Percentiles rank a stretch among this genome's conserved stretches.
Conservation (phyloP, 2,329 filamentous ascomycete genomes). For the Exophiala sp. region DNA sequence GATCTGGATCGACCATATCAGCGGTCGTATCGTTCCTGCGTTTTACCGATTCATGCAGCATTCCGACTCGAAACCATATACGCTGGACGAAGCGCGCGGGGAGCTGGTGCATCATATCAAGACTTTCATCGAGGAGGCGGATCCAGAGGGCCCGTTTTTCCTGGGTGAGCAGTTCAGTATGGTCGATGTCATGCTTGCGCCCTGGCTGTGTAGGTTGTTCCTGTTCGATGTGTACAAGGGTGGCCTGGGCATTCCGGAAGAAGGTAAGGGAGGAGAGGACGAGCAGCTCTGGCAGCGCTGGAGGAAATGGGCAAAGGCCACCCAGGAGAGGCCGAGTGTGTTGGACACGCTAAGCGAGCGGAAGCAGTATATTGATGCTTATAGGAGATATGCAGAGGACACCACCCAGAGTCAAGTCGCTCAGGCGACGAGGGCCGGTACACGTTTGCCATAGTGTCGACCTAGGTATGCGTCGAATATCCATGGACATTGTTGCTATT, state of each 20-base stretch:
- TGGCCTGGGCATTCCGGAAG: slow-evolving; percentile 46
- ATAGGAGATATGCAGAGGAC: slow-evolving; percentile 62
- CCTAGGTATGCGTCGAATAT: not conserved
- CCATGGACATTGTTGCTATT: too few relatives aligned
- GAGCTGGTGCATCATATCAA: slow-evolving; percentile 57
- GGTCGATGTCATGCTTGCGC: slow-evolving; percentile 65
- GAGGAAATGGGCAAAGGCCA: slow-evolving; percentile 57
- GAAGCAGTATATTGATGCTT: slow-evolving; percentile 62
- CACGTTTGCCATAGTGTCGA: slow-evolving; percentile 50
- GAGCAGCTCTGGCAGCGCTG: slow-evolving; percentile 59
- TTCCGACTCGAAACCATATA: slow-evolving; percentile 38
- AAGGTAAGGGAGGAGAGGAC: slow-evolving; percentile 48
- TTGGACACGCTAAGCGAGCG: slow-evolving; percentile 62
- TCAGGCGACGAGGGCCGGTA: slow-evolving; percentile 58
- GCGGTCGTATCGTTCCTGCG: slow-evolving; percentile 58
- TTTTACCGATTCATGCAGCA: slow-evolving; percentile 59
- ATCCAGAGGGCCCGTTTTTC: slow-evolving; percentile 60
- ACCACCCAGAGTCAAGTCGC: slow-evolving; percentile 57
- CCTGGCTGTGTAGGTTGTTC: slow-evolving; percentile 67
- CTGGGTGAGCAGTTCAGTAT: slow-evolving; percentile 57
- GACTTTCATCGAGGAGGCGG: slow-evolving; percentile 58
- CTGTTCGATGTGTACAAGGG: slow-evolving; percentile 69
- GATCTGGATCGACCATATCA: slow-evolving; percentile 71
- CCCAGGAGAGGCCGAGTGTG: slow-evolving; percentile 57
- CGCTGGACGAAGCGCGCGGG: slow-evolving; percentile 49